These are phyloP conservation scores for Phytophthora meadii DNA, from an alignment of 352 stramenopile species.

Conservation along the genomic window DNA sequence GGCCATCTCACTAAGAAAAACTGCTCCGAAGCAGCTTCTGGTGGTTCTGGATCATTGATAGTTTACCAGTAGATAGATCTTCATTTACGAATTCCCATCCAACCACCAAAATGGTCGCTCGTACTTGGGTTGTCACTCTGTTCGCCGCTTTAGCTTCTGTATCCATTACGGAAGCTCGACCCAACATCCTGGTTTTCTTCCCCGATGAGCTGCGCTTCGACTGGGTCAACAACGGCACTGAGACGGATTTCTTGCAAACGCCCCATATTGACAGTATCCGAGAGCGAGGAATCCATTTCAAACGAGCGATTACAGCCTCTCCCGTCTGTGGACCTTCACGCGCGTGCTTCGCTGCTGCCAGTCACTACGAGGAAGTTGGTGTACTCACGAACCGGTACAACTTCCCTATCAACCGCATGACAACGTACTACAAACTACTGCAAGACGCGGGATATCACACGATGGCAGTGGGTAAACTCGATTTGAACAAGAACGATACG, in stretches of 20 bases:
- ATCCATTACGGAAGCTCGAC: conserved; percentile 14
- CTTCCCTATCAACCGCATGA: conserved; percentile 41
- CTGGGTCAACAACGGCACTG: conserved; percentile 46
- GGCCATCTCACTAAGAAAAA: conserved; percentile 1
- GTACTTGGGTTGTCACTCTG: conserved; percentile 3
- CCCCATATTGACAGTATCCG: conserved; percentile 44
- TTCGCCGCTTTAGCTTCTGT: not conserved
- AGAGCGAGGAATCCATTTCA: conserved; percentile 40
- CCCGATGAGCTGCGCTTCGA: conserved; percentile 41
- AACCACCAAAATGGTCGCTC: conserved; percentile 13
- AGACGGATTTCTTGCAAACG: conserved; percentile 40
- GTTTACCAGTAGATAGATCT: not conserved
- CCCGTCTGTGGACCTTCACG: conserved; percentile 39
- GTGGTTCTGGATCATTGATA: conserved; percentile 13
- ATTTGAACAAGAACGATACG: conserved; percentile 45
- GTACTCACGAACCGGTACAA: conserved; percentile 44
- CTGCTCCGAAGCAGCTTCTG: conserved; percentile 9
- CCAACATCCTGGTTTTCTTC: conserved; percentile 50
- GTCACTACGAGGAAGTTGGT: conserved; percentile 43
- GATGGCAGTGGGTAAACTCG: conserved; percentile 42
- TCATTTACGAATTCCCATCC: conserved; percentile 21
- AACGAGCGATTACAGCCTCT: conserved; percentile 37
- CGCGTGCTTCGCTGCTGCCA: conserved; percentile 38
- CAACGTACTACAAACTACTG: conserved; percentile 44
- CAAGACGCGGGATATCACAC: conserved; percentile 42